These are phyloP conservation scores for Prunella vulgaris DNA, from an alignment of 257 asterid species.

Conservation along the genomic window DNA sequence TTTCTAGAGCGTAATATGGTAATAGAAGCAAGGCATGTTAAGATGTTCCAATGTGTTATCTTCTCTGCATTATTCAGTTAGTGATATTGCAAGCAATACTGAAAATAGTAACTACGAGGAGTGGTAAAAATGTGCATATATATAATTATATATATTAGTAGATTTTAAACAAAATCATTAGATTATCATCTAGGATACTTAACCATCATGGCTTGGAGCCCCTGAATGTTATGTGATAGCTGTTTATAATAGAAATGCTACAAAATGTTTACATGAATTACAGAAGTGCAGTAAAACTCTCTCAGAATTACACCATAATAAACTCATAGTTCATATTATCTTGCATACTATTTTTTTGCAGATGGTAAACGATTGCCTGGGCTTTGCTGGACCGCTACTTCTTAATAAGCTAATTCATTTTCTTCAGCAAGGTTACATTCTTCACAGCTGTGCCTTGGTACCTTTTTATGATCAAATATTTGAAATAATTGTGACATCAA, in stretches of 20 bases:
- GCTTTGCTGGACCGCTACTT: slow-evolving; percentile 90
- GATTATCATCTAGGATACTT: too few relatives aligned
- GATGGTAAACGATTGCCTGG: slow-evolving; percentile 89
- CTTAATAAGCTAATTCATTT: slow-evolving; percentile 81
- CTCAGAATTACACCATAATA: not conserved
- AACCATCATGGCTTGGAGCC: too few relatives aligned
- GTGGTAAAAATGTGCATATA: not conserved
- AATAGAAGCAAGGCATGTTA: too few relatives aligned
- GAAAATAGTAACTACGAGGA: not conserved
- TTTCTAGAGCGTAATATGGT: too few relatives aligned
- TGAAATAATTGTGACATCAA: not conserved
- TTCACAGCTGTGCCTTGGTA: not conserved
- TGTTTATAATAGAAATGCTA: too few relatives aligned
- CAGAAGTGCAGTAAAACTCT: not conserved
- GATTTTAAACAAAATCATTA: not conserved
- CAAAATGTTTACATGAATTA: too few relatives aligned
- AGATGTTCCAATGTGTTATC: not conserved
- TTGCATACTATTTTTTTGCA: slow-evolving; percentile 36
- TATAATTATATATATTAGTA: not conserved
- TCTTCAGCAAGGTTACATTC: slow-evolving; percentile 78
- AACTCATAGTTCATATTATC: not conserved
- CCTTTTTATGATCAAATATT: not conserved
- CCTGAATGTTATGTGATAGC: too few relatives aligned
- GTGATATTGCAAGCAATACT: not conserved
- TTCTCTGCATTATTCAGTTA: not conserved